Base-by-base conservation (phyloP, 352 stramenopile genomes). In the Phytophthora crassamura region DNA sequence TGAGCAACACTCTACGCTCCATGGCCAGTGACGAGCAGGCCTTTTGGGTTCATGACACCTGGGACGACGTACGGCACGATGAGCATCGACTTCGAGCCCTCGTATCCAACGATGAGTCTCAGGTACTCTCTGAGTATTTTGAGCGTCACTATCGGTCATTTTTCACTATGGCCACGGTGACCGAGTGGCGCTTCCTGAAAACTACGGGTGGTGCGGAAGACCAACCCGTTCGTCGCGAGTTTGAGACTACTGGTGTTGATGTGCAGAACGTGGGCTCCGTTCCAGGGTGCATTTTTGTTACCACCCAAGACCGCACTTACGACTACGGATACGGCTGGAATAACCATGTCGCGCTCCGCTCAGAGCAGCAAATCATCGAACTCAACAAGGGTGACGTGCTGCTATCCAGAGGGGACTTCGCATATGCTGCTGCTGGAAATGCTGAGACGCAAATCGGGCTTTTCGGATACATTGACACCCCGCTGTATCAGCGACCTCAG, bases 241-340 rank as follows among this genome's bases (percentile, higher is more conserved):
- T 34, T 49, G 42, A 18, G 42, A 9, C 22, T 12, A 10, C 42
- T 30, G 42, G 32, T 8, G 7, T 9, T 12, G 42, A 15, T 34
- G 11, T 34, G 8, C 8, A 33, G 18, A 10, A 34, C 22, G 18
- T 22, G 8, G n/a, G 20, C 20, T 16, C 22, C 42, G 18, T 49
- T 6, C 42, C 42, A 12, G 20, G 42, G 22, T 53, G 11, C 12
- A 18, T 53, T 12, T 12, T 49, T 14, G 39, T 59, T 8, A 39
- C 38, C 11, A 48, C 16, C 25, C 15, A 59, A 28, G 38, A 50
- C 14, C 16, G 41, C n/a, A 59, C 52, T 9, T 41, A 32, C 16
- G 8, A 51, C 10, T 59, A 49, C 11, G n/a, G n/a, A 5, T 59
- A 28, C 20, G 39, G 52, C 6, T 59, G 52, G 38, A 59, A 59